Base-by-base conservation (phyloP, 305 asterid genomes). In the Ruellia speciosa region DNA sequence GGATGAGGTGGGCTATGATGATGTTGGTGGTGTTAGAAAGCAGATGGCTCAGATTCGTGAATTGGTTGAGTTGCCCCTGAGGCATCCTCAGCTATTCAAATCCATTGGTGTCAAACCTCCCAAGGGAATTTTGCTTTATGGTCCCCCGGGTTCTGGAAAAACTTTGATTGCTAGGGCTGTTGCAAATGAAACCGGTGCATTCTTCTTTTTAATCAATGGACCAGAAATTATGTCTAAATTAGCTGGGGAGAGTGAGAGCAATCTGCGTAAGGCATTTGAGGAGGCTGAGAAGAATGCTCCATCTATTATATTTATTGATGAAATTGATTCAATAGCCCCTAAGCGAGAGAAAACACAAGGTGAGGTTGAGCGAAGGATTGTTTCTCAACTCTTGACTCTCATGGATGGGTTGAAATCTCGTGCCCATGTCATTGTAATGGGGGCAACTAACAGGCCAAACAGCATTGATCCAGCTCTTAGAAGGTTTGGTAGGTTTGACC, bases 21-120 rank as follows among this genome's bases (percentile, higher is more conserved):
- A 72, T 34, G 77, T 67, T 3, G 73, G 77, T 60, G 77, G 77
- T 33, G 77, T 72, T n/a, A 68, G 73, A 18, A 72, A 51, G 60
- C 73, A 72, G 56, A 67, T 72, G 77, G 77, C 77, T 12, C 73
- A 67, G 60, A 72, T 72, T 57, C 73, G 77, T 46, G 77, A 72
- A 18, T 24, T 72, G 18, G 77, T 68, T 11, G 82, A 77, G 61
- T 74, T 77, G 14, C 82, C 79, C 2, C 59, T 73, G 9, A 67
- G 79, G 70, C 90, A 83, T 58, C 90, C 90, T 7, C 85, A 83
- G 67, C 87, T 83, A 62, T 83, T 80, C 66, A 83, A 83, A 52
- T 72, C 90, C 9, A 80, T 80, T 46, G 90, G 90, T 33, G 90
- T 83, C 40, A 83, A 83, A 62, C 87, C 90, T 14, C 90, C 87